These are phyloP conservation scores for Chimonanthus salicifolius DNA, from an alignment of 164 flowering plant species.

Conservation along the genomic window DNA sequence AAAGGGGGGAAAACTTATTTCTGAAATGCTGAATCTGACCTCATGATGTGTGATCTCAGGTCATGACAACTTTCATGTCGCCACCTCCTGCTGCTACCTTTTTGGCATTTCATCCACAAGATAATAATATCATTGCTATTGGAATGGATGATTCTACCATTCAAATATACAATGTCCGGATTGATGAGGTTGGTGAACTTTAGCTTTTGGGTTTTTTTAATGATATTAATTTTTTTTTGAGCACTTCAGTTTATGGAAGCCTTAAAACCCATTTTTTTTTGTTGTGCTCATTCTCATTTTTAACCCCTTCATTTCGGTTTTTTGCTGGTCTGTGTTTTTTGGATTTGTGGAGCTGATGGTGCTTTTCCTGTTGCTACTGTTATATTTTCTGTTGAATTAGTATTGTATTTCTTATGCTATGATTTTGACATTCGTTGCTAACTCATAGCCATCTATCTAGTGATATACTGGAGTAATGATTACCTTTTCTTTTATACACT, in stretches of 20 bases:
- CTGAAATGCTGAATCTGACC: not conserved
- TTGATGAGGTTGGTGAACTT: slow-evolving; percentile 48
- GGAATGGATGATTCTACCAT: slow-evolving; percentile 75
- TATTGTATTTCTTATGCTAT: not conserved
- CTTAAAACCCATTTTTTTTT: too few species aligned
- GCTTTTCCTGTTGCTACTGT: not conserved
- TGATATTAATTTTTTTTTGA: not conserved
- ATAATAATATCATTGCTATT: slow-evolving; percentile 71
- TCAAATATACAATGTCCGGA: slow-evolving; percentile 66
- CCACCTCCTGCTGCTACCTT: slow-evolving; percentile 80
- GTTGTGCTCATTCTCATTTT: not conserved
- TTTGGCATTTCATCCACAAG: slow-evolving; percentile 76
- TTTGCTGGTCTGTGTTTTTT: not conserved
- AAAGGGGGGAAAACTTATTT: not conserved
- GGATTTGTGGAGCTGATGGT: not conserved
- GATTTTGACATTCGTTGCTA: not conserved
- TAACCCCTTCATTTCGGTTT: not conserved
- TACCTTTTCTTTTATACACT: not conserved
- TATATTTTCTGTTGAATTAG: not conserved
- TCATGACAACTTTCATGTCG: slow-evolving; percentile 69
- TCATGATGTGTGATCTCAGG: slow-evolving; percentile 25
- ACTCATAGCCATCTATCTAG: not conserved
- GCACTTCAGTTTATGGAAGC: not conserved
- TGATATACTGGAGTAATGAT: not conserved
- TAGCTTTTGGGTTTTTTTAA: not conserved